A percentile compares a stretch with the other conserved stretches of the same genome.
Conservation (phyloP, 139 green algal genomes). For the Chlorella sp. region DNA sequence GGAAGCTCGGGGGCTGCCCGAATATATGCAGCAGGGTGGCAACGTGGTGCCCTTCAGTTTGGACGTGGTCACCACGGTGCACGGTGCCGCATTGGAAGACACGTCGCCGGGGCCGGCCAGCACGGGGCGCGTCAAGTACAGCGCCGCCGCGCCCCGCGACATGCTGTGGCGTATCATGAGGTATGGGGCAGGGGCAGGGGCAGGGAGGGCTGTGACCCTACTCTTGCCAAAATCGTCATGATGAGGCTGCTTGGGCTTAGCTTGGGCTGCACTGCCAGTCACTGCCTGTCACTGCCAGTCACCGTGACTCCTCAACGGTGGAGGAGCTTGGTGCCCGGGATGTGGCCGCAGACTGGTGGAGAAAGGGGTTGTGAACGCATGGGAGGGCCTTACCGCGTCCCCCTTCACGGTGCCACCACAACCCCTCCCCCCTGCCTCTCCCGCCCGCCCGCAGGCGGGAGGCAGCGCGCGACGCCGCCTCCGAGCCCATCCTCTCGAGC, state of each 20-base stretch:
- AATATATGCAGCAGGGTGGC: neutral
- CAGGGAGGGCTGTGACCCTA: too few relatives aligned
- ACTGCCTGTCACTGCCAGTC: too few relatives aligned
- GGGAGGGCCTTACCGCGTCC: too few relatives aligned
- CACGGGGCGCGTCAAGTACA: neutral
- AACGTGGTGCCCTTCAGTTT: neutral
- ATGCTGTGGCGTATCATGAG: conserved; percentile 8
- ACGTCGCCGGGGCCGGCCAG: neutral
- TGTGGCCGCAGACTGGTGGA: too few relatives aligned
- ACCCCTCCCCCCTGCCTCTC: neutral
- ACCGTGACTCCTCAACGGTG: too few relatives aligned
- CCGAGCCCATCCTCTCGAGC: conserved; percentile 64
- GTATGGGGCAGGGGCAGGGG: neutral
- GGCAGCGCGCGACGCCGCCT: conserved; percentile 46
- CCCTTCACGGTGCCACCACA: neutral
- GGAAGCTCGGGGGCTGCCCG: neutral
- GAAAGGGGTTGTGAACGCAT: too few relatives aligned
- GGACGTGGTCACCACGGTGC: too few relatives aligned
- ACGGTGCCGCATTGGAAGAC: too few relatives aligned
- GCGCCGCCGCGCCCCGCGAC: neutral
- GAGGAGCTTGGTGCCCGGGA: neutral
- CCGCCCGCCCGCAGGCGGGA: conserved; percentile 31
- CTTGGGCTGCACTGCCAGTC: neutral
- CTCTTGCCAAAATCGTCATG: neutral
- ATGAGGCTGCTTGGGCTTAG: neutral